Base-by-base conservation (phyloP, 2,329 filamentous ascomycete genomes). In the Microdochium nivale region DNA sequence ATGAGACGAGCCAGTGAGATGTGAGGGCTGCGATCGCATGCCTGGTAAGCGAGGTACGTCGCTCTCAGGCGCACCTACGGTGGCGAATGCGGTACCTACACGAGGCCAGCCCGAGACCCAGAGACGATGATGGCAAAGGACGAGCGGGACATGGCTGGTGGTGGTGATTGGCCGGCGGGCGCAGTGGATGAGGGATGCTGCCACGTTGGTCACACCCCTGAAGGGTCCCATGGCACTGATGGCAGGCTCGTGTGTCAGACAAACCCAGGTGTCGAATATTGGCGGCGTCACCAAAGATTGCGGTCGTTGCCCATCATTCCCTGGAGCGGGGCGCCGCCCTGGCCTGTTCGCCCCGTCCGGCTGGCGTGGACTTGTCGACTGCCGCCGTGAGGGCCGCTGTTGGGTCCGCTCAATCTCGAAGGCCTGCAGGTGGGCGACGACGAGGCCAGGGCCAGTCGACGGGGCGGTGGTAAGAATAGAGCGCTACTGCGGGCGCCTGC, bases 211-310 rank as follows among this genome's bases (percentile, higher is more conserved):
- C 59, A 58, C 60, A 58, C 56, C 59, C 59, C 54, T 58, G 53
- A 51, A 56, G 60, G 58, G 58, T 53, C 67, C 68, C 70, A 65
- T 70, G 13, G 35, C 35, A 40, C 67, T 67, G 70, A 65, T 70
- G 13, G 19, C 71, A 67, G 70, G 69, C 67, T 70, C 64, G 67
- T 74, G 73, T 74, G 73, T 76, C 72, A 76, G 72, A 74, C 68
- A 65, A 70, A 69, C 68, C 71, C 68, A 70, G 68, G 65, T 65
- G 67, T 73, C 70, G 73, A 73, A 74, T 74, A 73, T 75, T 74
- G 68, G 65, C 69, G 67, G 69, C 71, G 67, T 72, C 70, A 72
- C 70, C 67, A 67, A 67, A 61, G 59, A 60, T 62, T 58, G 58
- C 54, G 58, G 62, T 60, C 58, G 57, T 58, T 59, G 55, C 59